These are phyloP conservation scores for Acacia confusa DNA, from an alignment of 306 rosid species.

Conservation along the genomic window DNA sequence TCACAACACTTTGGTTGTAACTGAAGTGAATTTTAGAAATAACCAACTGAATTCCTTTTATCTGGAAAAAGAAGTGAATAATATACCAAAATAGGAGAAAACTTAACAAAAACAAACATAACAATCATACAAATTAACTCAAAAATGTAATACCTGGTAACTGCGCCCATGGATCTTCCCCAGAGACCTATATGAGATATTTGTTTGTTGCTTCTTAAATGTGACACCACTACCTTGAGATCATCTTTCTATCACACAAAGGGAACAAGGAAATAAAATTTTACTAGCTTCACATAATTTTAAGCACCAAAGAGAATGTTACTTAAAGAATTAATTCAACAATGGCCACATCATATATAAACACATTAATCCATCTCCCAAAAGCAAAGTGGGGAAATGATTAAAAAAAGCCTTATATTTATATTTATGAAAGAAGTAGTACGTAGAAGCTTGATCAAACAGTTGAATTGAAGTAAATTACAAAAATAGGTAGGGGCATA, in stretches of 20 bases:
- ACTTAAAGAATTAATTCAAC: neutral
- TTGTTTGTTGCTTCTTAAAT: constrained; percentile 81
- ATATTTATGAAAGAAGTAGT: constrained; percentile 21
- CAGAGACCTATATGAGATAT: constrained; percentile 85
- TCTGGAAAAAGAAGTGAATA: constrained; percentile 3
- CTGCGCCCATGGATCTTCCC: constrained; percentile 99
- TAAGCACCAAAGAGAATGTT: neutral
- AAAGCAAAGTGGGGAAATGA: neutral
- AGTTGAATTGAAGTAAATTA: constrained; percentile 30
- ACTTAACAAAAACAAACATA: neutral
- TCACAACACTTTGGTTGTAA: neutral
- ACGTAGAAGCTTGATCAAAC: constrained; percentile 23
- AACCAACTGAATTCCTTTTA: neutral
- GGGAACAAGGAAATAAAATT: constrained; percentile 29
- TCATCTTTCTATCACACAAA: constrained; percentile 74
- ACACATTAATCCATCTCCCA: neutral
- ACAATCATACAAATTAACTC: constrained; percentile 22
- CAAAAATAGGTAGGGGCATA: constrained; percentile 26
- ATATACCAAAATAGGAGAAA: constrained; percentile 13
- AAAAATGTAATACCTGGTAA: constrained; percentile 69
- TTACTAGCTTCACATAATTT: constrained; percentile 21
- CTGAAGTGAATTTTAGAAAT: neutral
- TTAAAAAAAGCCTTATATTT: neutral
- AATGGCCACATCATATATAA: neutral
- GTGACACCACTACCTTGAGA: constrained; percentile 78